phyloP scores from a whole-genome alignment of 2,329 filamentous ascomycete species.

The Alternaria ethzedia region DNA sequence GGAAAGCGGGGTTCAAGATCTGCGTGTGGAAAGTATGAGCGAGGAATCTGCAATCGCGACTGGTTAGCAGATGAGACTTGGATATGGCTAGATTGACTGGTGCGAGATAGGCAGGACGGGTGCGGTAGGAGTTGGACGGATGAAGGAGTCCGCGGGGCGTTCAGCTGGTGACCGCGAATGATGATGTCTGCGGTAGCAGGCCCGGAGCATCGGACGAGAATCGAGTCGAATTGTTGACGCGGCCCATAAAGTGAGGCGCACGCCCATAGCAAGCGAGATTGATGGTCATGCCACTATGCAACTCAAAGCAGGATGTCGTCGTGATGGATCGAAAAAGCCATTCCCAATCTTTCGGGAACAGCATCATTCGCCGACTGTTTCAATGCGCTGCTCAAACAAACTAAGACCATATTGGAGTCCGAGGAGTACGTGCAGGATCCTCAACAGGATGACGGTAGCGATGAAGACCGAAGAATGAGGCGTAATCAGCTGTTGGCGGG shows the following conservation, averaged over 20 bases:
- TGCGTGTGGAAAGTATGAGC: slow-evolving; percentile 52
- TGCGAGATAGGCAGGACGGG: slow-evolving; percentile 24
- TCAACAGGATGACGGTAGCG: slow-evolving; percentile 20
- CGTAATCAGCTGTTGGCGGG: slow-evolving; percentile 22
- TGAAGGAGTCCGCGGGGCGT: slow-evolving; percentile 27
- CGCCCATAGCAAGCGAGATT: slow-evolving; percentile 16
- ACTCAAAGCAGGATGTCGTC: slow-evolving; percentile 5
- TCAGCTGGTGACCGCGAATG: slow-evolving; percentile 29
- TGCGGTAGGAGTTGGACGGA: slow-evolving; percentile 9
- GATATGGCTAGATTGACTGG: slow-evolving; percentile 30
- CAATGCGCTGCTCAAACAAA: slow-evolving; percentile 3
- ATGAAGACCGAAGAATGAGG: slow-evolving; percentile 34
- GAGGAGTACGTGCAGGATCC: slow-evolving; percentile 4
- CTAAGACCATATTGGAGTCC: background rate
- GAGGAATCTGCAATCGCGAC: slow-evolving; percentile 50
- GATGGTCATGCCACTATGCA: slow-evolving; percentile 9
- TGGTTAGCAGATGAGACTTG: slow-evolving; percentile 34
- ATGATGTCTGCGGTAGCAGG: slow-evolving; percentile 6
- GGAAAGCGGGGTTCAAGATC: slow-evolving; percentile 52
- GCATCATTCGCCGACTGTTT: slow-evolving; percentile 11
- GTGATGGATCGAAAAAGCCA: background rate
- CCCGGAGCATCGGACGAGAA: slow-evolving; percentile 4
- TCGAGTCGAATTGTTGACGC: slow-evolving; percentile 8
- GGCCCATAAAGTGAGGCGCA: slow-evolving; percentile 29
- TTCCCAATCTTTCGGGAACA: slow-evolving; percentile 1